Evolutionary conservation across 306 rosid species (phyloP).

Genomic region (Sophora flavescens): DNA sequence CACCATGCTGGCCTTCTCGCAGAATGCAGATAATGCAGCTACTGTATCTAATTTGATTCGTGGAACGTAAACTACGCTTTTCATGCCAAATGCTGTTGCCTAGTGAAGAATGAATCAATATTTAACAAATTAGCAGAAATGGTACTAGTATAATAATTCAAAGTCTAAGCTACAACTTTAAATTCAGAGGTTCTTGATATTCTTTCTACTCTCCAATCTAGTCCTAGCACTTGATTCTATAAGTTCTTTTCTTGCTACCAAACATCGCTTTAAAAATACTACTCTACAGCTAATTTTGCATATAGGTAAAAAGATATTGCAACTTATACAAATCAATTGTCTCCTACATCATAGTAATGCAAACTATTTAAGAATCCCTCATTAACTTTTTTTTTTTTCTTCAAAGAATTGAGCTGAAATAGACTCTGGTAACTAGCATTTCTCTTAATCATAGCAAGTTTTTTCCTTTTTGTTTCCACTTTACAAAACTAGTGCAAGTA

Average conservation of each 20-base stretch:
- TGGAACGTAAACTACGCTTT: slow-evolving; percentile 82
- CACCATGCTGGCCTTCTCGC: slow-evolving; percentile 98
- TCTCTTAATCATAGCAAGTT: slow-evolving; percentile 1
- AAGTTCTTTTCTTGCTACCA: not conserved
- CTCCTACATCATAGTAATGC: not conserved
- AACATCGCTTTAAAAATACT: not conserved
- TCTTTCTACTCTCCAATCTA: not conserved
- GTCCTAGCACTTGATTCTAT: not conserved
- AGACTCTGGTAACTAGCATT: not conserved
- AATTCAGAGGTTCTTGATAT: not conserved
- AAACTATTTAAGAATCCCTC: not conserved
- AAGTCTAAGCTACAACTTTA: not conserved
- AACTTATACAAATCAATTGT: too few relatives aligned
- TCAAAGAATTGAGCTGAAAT: not conserved
- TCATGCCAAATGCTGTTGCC: slow-evolving; percentile 98
- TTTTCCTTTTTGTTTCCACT: not conserved
- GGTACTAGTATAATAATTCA: not conserved
- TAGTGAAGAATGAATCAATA: slow-evolving; percentile 41
- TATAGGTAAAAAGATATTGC: not conserved
- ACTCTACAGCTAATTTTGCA: too few relatives aligned
- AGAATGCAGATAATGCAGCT: slow-evolving; percentile 80
- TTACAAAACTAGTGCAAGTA: not conserved
- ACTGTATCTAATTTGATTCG: slow-evolving; percentile 57
- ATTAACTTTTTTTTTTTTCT: not conserved
- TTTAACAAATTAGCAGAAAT: not conserved